These are phyloP conservation scores for Hura crepitans DNA, from an alignment of 441 rosid species.

Conservation along the genomic window DNA sequence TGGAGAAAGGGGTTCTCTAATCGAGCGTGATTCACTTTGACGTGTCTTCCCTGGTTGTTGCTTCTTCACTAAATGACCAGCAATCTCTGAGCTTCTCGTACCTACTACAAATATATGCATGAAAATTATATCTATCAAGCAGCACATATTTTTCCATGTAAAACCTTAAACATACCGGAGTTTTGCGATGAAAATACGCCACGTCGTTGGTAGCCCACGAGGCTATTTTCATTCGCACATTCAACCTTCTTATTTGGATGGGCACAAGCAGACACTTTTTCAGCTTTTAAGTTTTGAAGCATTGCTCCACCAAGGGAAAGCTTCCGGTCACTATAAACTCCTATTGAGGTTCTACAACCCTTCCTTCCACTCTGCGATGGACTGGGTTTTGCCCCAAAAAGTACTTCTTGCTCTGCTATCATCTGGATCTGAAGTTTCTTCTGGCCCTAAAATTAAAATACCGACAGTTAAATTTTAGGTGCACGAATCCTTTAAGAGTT, in stretches of 20 bases:
- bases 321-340: constrained; percentile 42
- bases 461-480: background rate
- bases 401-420: constrained; percentile 68
- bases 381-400: constrained; percentile 73
- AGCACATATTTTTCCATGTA: too few relatives aligned
- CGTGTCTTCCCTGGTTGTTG: constrained; percentile 28
- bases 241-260: constrained; percentile 33
- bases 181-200: constrained; percentile 22
- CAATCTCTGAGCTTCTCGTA: constrained; percentile 50
- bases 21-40: constrained; percentile 28
- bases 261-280: constrained; percentile 16
- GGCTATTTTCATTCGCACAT: constrained; percentile 31
- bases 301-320: constrained; percentile 73
- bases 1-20: constrained; percentile 60
- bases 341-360: constrained; percentile 43
- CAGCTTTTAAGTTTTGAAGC: constrained; percentile 56
- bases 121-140: background rate
- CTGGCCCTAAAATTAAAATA: constrained; percentile 54
- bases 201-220: constrained; percentile 29
- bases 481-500: background rate
- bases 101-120: constrained; percentile 31
- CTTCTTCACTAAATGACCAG: constrained; percentile 37
- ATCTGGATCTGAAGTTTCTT: constrained; percentile 76
- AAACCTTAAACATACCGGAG: constrained; percentile 20
- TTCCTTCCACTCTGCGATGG: constrained; percentile 63